These are phyloP conservation scores for Aspergillus floridensis DNA, from an alignment of 2,329 filamentous ascomycete species.

Conservation along the genomic window DNA sequence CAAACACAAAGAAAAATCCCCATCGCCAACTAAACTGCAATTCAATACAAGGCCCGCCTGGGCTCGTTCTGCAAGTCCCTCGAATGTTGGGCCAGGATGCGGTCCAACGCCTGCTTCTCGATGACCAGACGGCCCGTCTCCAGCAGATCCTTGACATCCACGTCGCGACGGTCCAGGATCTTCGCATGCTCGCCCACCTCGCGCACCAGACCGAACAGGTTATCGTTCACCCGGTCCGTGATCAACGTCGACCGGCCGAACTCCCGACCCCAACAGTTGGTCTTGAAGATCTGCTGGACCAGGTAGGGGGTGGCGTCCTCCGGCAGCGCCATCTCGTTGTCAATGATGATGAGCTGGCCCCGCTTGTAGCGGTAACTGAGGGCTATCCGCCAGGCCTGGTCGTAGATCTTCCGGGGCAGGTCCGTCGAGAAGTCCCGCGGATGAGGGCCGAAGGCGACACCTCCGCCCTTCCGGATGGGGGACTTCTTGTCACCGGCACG, in stretches of 20 bases:
- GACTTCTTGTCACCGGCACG: slow-evolving; percentile 78
- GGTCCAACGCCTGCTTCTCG: slow-evolving; percentile 74
- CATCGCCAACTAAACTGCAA: slow-evolving; percentile 3
- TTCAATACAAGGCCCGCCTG: slow-evolving; percentile 35
- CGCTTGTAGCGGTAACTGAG: slow-evolving; percentile 85
- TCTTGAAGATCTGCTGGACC: slow-evolving; percentile 65
- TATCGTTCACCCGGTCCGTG: slow-evolving; percentile 59
- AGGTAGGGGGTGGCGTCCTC: slow-evolving; percentile 54
- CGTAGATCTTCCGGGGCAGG: slow-evolving; percentile 86
- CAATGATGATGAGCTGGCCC: slow-evolving; percentile 82
- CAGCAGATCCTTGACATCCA: slow-evolving; percentile 93
- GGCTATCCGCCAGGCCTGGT: slow-evolving; percentile 91
- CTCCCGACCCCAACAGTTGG: slow-evolving; percentile 66
- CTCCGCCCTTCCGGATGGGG: slow-evolving; percentile 79
- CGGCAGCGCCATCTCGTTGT: slow-evolving; percentile 70
- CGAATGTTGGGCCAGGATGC: slow-evolving; percentile 67
- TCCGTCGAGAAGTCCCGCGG: slow-evolving; percentile 85
- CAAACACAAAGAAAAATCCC: slow-evolving; percentile 1
- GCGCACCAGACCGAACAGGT: slow-evolving; percentile 66
- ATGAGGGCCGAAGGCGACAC: slow-evolving; percentile 84
- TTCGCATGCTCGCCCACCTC: slow-evolving; percentile 65
- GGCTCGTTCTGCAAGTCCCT: slow-evolving; percentile 38
- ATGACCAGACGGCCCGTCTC: slow-evolving; percentile 82
- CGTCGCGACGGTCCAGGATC: slow-evolving; percentile 68
- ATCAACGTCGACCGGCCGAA: slow-evolving; percentile 74